These are phyloP conservation scores for Pelargonium hybrid DNA, from an alignment of 441 rosid genomes.

Conservation along the genomic window DNA sequence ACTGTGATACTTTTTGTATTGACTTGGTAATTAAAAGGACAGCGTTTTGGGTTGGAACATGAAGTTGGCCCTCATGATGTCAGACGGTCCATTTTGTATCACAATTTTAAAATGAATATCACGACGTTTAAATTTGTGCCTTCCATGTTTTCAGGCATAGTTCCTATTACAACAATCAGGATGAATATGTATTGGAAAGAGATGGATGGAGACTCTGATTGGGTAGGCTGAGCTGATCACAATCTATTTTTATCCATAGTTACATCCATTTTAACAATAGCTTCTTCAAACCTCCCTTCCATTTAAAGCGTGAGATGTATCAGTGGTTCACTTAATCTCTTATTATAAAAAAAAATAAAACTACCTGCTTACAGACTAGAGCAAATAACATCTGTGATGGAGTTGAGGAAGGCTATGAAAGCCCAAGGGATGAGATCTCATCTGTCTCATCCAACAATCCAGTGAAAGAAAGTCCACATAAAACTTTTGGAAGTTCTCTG, in stretches of 20 bases:
- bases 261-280: background rate
- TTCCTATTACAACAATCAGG: slow-evolving; percentile 57
- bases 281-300: slow-evolving; percentile 2
- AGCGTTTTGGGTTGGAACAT: background rate
- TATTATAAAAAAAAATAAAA: slow-evolving; percentile 6
- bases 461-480: slow-evolving; percentile 46
- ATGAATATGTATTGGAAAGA: slow-evolving; percentile 77
- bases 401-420: slow-evolving; percentile 78
- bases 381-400: slow-evolving; percentile 60
- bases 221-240: slow-evolving; percentile 43
- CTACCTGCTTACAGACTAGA: slow-evolving; percentile 39
- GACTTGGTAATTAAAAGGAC: background rate
- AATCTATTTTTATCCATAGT: background rate
- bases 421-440: slow-evolving; percentile 82
- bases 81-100: background rate
- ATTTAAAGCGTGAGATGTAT: background rate
- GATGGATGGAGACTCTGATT: slow-evolving; percentile 92
- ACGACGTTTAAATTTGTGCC: slow-evolving; percentile 12
- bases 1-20: background rate
- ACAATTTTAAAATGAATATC: background rate
- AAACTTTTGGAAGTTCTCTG: slow-evolving; percentile 63
- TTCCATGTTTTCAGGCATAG: slow-evolving; percentile 49
- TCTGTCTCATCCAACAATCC: slow-evolving; percentile 76
- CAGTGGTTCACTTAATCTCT: background rate
- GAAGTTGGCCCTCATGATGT: background rate